Percentiles rank a stretch among this genome's conserved stretches.
These are phyloP conservation scores for Lumnitzera racemosa DNA, from an alignment of 345 rosid genomes.

Conservation along the genomic window DNA sequence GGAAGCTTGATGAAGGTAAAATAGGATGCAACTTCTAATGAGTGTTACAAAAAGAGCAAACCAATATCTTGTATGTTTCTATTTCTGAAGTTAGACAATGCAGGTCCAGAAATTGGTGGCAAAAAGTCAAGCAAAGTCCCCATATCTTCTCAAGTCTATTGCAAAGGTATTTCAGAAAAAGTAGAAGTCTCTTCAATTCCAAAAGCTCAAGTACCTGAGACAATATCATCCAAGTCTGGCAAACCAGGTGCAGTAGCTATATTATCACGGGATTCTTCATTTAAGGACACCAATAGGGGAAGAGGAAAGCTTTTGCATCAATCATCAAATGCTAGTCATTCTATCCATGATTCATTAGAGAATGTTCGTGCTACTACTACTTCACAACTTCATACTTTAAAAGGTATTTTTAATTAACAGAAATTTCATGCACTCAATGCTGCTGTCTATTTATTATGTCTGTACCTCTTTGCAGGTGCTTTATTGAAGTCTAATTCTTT, in stretches of 20 bases:
- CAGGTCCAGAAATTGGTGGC: conserved; percentile 47
- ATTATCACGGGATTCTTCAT: conserved; percentile 49
- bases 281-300: conserved; percentile 52
- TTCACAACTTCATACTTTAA: conserved; percentile 41
- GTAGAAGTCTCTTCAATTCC: conserved; percentile 34
- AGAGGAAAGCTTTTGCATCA: conserved; percentile 44
- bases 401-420: conserved; percentile 31
- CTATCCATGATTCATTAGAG: conserved; percentile 35
- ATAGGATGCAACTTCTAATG: conserved; percentile 5
- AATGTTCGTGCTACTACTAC: conserved; percentile 29
- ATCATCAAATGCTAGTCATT: conserved; percentile 30
- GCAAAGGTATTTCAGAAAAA: conserved; percentile 55
- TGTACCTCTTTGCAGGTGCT: conserved; percentile 38
- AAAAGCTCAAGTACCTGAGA: conserved; percentile 58
- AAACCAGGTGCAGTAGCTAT: conserved; percentile 35
- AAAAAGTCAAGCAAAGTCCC: conserved; percentile 30
- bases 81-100: conserved; percentile 19
- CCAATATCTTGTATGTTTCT: conserved; percentile 2
- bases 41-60: not conserved
- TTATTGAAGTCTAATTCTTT: conserved; percentile 74
- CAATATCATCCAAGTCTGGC: conserved; percentile 54
- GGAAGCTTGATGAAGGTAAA: conserved; percentile 62
- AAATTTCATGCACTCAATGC: not conserved
- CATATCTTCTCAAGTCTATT: conserved; percentile 26
- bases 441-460: not conserved